A percentile compares a stretch with the other conserved stretches of the same genome.
These are phyloP conservation scores for Cladorrhinum sp. DNA, from an alignment of 2,329 filamentous ascomycete species.

Conservation along the genomic window DNA sequence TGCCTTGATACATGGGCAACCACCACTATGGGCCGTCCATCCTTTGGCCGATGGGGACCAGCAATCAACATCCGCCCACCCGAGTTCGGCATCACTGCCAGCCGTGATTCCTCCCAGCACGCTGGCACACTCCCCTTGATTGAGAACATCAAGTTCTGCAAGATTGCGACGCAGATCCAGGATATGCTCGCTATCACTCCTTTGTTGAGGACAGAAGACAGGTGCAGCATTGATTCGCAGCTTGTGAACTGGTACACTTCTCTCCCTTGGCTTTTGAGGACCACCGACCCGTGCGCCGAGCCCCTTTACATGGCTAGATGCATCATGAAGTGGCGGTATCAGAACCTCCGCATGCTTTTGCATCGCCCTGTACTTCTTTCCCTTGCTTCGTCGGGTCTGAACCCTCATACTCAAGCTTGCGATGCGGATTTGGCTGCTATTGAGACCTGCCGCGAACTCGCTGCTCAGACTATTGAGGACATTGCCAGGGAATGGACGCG, in stretches of 20 bases:
- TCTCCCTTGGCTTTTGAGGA: slow-evolving; percentile 63
- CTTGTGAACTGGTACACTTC: slow-evolving; percentile 70
- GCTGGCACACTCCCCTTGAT: slow-evolving; percentile 67
- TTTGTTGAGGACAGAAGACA: slow-evolving; percentile 63
- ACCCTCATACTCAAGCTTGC: slow-evolving; percentile 41
- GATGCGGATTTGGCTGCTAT: slow-evolving; percentile 66
- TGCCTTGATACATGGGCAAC: slow-evolving; percentile 72
- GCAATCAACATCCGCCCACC: slow-evolving; percentile 66
- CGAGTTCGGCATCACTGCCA: slow-evolving; percentile 47
- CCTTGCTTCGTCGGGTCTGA: slow-evolving; percentile 53
- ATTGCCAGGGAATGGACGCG: slow-evolving; percentile 67
- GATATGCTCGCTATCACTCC: slow-evolving; percentile 69
- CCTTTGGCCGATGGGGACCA: slow-evolving; percentile 63
- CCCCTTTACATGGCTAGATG: slow-evolving; percentile 66
- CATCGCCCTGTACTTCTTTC: slow-evolving; percentile 70
- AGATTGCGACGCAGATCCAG: slow-evolving; percentile 74
- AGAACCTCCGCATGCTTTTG: slow-evolving; percentile 73
- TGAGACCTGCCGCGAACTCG: slow-evolving; percentile 65
- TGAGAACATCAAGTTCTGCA: slow-evolving; percentile 76
- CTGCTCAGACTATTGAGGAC: slow-evolving; percentile 68
- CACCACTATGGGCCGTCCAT: slow-evolving; percentile 67
- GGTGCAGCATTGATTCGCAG: slow-evolving; percentile 63
- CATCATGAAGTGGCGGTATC: slow-evolving; percentile 80
- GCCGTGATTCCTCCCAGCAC: slow-evolving; percentile 53
- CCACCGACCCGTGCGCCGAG: slow-evolving; percentile 65